Conservation (phyloP, 306 rosid genomes). For the Malus orientalis region DNA sequence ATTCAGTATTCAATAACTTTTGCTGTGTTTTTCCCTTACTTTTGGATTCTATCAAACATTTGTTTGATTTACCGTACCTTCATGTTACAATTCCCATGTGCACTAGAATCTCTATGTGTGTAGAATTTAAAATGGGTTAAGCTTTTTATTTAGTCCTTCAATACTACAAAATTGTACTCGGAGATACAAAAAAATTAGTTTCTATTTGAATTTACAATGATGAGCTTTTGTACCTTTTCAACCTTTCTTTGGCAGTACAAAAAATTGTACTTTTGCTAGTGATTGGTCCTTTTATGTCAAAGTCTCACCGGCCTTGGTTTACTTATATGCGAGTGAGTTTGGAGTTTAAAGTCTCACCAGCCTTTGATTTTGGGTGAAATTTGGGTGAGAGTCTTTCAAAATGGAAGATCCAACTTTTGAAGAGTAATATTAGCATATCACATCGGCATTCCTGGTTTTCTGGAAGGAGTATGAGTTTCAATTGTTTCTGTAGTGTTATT, state of each 20-base stretch:
- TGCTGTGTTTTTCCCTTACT: neutral
- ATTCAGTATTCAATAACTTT: neutral
- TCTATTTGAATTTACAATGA: neutral
- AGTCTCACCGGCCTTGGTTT: neutral
- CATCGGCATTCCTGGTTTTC: neutral
- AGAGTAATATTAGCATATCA: neutral
- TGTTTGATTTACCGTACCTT: neutral
- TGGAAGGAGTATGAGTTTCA: neutral
- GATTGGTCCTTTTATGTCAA: neutral
- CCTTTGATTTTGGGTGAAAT: neutral
- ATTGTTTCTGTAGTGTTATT: neutral
- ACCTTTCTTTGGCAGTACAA: neutral
- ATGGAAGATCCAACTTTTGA: neutral
- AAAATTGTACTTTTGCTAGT: neutral
- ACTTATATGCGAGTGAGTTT: neutral
- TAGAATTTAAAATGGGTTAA: neutral
- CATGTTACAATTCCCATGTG: neutral
- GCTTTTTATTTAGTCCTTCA: neutral
- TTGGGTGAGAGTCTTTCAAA: neutral
- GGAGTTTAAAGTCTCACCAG: neutral
- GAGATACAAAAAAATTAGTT: neutral
- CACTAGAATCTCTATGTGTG: neutral
- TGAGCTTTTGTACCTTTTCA: neutral
- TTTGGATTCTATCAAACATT: neutral
- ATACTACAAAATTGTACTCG: neutral